Evolutionary conservation across 2,329 filamentous ascomycete genomes (phyloP).

Genomic region (Paraconiothyrium sp.): DNA sequence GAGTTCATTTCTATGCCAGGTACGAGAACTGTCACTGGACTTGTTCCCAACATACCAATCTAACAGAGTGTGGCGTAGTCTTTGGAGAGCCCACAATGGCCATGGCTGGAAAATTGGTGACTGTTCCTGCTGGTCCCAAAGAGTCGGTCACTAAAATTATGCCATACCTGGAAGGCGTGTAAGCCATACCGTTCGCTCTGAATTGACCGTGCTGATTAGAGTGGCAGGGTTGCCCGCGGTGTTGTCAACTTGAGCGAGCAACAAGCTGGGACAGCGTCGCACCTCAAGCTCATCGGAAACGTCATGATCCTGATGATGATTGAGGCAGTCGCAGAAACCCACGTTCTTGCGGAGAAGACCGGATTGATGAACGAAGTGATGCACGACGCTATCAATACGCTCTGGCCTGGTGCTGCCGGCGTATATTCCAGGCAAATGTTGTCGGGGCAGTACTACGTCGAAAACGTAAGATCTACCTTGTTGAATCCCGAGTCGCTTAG

Average conservation of each 20-base stretch:
- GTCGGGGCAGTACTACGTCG: constrained; percentile 30
- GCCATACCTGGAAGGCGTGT: constrained; percentile 19
- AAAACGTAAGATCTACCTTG: constrained; percentile 8
- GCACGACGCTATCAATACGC: constrained; percentile 10
- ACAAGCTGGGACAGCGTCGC: constrained; percentile 14
- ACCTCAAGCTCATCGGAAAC: constrained; percentile 19
- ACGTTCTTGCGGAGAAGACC: constrained; percentile 18
- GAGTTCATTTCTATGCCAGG: constrained; percentile 17
- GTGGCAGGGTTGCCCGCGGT: constrained; percentile 4
- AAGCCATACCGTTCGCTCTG: background rate
- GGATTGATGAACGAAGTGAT: constrained; percentile 9
- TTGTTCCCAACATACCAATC: background rate
- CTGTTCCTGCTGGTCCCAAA: constrained; percentile 10
- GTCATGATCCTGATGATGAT: constrained; percentile 16
- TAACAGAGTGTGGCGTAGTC: constrained; percentile 8
- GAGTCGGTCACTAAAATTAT: constrained; percentile 15
- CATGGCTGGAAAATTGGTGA: constrained; percentile 11
- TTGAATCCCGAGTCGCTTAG: background rate
- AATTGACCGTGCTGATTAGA: background rate
- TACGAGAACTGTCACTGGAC: background rate
- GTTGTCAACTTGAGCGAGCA: constrained; percentile 18
- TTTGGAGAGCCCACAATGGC: constrained; percentile 19
- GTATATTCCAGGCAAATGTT: constrained; percentile 18
- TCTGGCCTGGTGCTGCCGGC: constrained; percentile 6
- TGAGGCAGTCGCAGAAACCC: constrained; percentile 16